A percentile compares a stretch with the other conserved stretches of the same genome.
These are phyloP conservation scores for Canna indica DNA, from an alignment of 176 grass and related monocot genomes.

Conservation along the genomic window DNA sequence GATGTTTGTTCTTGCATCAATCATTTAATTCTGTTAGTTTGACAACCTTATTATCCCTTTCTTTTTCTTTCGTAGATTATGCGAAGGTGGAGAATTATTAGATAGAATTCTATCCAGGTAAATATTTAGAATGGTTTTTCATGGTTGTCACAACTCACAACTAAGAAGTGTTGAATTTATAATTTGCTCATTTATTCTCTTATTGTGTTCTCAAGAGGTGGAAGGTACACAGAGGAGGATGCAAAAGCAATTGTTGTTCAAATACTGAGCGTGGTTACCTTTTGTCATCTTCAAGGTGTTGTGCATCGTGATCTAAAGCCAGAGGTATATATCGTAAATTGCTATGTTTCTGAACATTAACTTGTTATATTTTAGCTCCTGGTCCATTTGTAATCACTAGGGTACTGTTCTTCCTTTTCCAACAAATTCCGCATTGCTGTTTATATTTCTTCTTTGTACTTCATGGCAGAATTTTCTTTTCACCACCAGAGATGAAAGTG, in stretches of 20 bases:
- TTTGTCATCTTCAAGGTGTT: constrained; percentile 99
- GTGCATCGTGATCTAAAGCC: constrained; percentile 98
- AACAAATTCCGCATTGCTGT: constrained; percentile 10
- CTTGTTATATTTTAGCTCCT: background rate
- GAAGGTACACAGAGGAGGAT: constrained; percentile 95
- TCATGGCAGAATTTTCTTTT: constrained; percentile 93
- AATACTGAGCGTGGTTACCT: constrained; percentile 84
- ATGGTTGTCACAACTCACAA: background rate
- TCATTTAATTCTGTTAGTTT: background rate
- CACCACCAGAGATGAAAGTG: constrained; percentile 71
- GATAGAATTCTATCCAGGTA: constrained; percentile 99
- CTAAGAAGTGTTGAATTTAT: constrained; percentile 6
- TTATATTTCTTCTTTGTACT: constrained; percentile 27
- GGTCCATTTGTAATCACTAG: too few species aligned
- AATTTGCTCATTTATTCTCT: constrained; percentile 10
- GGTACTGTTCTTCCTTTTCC: constrained; percentile 6
- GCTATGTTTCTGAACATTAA: constrained; percentile 10
- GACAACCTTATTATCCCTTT: constrained; percentile 21
- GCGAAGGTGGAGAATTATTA: constrained; percentile 94
- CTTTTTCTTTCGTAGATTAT: constrained; percentile 48
- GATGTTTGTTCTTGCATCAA: constrained; percentile 9
- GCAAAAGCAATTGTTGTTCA: constrained; percentile 94
- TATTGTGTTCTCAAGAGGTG: constrained; percentile 42
- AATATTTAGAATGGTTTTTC: constrained; percentile 10
- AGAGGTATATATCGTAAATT: constrained; percentile 50